Evolutionary conservation across 306 rosid genomes (phyloP), one percentile per base, ranked within the genome.

Genomic region (Dryas drummondii): DNA sequence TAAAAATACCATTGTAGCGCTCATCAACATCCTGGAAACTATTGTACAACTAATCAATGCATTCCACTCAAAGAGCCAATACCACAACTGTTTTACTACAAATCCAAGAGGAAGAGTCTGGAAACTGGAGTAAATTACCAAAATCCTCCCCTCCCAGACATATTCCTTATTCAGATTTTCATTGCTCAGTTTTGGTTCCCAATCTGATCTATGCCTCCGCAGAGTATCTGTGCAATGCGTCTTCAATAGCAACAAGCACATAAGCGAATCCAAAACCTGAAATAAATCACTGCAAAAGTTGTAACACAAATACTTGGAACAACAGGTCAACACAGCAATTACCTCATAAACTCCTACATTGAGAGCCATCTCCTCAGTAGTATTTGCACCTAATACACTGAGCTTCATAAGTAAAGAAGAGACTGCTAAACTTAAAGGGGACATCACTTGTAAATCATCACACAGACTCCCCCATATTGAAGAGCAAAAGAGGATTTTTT

Each of bases 21-120:
- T 22, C 22, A 27, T 60, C 53, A 50, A 74, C 53, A 51, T 49
- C 70, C 13, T 7, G 14, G 17, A 41, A 52, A 17, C 71, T 50
- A 42, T 60, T 17, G 51, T 62, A 51, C 78, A 74, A 74, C 0
- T 50, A 61, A 6, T 74, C 41, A 0, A 62, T 37, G 59, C 66
- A 73, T 26, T 55, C 77, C 22, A 22, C 27, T 46, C 0, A 14
- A 26, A 26, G 59, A 58, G n/a, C 16, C 4, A 15, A 2, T 2
- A 10, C 40, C 0, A 1, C 22, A 14, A 4, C 9, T 59, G 15
- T 59, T 59, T 45, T 9, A 47, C 17, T 1, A 26, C 3, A 14
- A 22, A 54, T 0, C 76, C 76, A 22, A 58, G 68, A 46, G 22
- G 22, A 57, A 59, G 46, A 17, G 65, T 15, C 4, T 46, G 45